Conservation (phyloP, 225 moss, liverwort and hornwort species). For the Takakia lepidozioides region DNA sequence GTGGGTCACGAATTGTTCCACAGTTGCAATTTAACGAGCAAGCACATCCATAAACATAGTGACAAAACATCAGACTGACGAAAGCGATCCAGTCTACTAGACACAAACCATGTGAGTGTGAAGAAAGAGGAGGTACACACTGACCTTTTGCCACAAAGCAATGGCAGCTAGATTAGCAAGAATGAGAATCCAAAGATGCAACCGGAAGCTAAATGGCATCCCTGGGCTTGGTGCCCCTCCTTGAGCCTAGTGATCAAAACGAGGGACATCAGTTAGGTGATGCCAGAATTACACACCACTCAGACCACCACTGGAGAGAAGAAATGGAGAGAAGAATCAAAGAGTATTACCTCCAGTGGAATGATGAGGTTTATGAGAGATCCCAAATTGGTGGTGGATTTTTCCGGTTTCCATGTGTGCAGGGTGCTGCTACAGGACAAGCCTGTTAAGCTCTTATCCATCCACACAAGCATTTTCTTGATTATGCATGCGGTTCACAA, state of each 20-base stretch:
- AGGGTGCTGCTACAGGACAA: too few relatives aligned
- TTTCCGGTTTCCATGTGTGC: too few relatives aligned
- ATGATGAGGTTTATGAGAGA: too few relatives aligned
- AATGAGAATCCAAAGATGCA: slow-evolving; percentile 31
- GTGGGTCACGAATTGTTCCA: background rate
- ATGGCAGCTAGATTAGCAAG: slow-evolving; percentile 18
- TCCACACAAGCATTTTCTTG: too few relatives aligned
- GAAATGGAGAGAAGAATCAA: too few relatives aligned
- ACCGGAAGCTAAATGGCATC: slow-evolving; percentile 30
- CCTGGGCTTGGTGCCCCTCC: slow-evolving; percentile 40
- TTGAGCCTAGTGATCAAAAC: slow-evolving; percentile 7
- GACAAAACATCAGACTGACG: too few relatives aligned
- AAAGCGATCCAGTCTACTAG: background rate
- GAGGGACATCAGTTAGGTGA: background rate
- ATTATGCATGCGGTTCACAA: too few relatives aligned
- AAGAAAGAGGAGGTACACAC: background rate
- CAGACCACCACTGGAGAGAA: too few relatives aligned
- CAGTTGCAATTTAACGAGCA: background rate
- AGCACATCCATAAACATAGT: background rate
- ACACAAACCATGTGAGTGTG: background rate
- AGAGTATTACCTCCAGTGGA: too few relatives aligned
- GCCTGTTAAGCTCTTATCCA: too few relatives aligned
- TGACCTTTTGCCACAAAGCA: slow-evolving; percentile 41
- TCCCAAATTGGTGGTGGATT: too few relatives aligned
- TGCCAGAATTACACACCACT: too few relatives aligned